These are phyloP conservation scores for Paramecium caudatum DNA, from an alignment of 73 alveolate genomes.

Conservation along the genomic window DNA sequence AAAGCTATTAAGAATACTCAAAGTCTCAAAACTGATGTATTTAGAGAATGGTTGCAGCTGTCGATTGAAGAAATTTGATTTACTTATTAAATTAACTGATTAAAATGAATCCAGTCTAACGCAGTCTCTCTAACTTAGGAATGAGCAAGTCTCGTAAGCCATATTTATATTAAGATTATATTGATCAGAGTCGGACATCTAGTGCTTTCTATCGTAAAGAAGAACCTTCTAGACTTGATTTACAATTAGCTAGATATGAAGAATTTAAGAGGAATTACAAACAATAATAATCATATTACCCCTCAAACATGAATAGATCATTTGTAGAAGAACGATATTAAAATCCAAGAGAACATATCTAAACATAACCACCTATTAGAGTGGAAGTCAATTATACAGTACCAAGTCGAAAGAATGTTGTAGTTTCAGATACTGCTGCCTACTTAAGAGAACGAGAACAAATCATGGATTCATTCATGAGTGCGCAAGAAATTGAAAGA, in stretches of 20 bases:
- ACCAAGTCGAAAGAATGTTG: not conserved
- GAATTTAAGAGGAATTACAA: constrained; percentile 7
- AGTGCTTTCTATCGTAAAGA: constrained; percentile 53
- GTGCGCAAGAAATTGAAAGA: constrained; percentile 17
- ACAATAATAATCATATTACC: constrained; percentile 3
- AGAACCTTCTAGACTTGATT: not conserved
- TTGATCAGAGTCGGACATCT: constrained; percentile 36
- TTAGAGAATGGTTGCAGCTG: constrained; percentile 51
- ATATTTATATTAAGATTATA: constrained; percentile 29
- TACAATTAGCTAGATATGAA: constrained; percentile 19
- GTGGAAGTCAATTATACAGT: not conserved
- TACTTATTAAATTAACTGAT: constrained; percentile 34
- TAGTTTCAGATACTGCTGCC: constrained; percentile 15
- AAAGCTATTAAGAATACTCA: constrained; percentile 33
- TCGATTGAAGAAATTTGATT: constrained; percentile 60
- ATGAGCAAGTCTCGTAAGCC: constrained; percentile 38
- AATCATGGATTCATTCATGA: constrained; percentile 44
- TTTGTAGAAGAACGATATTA: constrained; percentile 32
- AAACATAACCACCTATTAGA: not conserved
- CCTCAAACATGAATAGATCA: not conserved
- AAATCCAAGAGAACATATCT: not conserved
- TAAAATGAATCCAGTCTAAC: constrained; percentile 27
- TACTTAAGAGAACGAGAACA: constrained; percentile 61
- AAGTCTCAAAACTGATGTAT: not conserved
- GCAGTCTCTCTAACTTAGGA: constrained; percentile 39